phyloP scores from a whole-genome alignment of 768 basidiomycete genomes.

The Podaxis sp. region DNA sequence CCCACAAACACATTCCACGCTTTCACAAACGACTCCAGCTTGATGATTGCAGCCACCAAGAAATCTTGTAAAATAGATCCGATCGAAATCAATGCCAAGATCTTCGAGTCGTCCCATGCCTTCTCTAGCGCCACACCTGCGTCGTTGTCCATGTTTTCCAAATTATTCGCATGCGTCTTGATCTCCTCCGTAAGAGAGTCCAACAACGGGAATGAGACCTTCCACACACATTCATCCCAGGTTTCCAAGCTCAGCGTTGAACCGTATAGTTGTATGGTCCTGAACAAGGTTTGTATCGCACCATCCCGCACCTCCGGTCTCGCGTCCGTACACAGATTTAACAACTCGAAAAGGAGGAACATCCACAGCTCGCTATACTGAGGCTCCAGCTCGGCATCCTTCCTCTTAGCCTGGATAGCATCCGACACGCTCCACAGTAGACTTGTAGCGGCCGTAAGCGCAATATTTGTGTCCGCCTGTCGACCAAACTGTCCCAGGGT shows the following conservation, averaged over 20 bases:
- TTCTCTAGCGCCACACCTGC: constrained; percentile 26
- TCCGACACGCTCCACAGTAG: constrained; percentile 96
- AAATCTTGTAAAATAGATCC: constrained; percentile 85
- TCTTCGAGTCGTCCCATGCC: constrained; percentile 87
- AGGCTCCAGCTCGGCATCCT: constrained; percentile 56
- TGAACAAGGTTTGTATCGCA: constrained; percentile 93
- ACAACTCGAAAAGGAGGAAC: constrained; percentile 80
- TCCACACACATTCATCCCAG: constrained; percentile 93
- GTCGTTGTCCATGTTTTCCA: constrained; percentile 14
- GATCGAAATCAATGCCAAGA: constrained; percentile 79
- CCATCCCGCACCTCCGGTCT: constrained; percentile 89
- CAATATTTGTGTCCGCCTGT: constrained; percentile 94
- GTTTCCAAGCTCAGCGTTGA: constrained; percentile 76
- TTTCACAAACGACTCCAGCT: constrained; percentile 62
- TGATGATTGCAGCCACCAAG: constrained; percentile 68
- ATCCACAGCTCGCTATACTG: constrained; percentile 93
- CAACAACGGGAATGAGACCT: constrained; percentile 83
- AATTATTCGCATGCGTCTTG: constrained; percentile 32
- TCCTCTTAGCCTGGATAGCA: constrained; percentile 84
- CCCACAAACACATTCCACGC: constrained; percentile 76
- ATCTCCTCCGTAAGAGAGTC: constrained; percentile 64
- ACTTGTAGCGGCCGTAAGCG: constrained; percentile 90
- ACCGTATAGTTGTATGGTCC: constrained; percentile 92
- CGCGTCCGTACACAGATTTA: constrained; percentile 77
- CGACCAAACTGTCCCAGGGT: constrained; percentile 91